Evolutionary conservation across 768 basidiomycete genomes (phyloP).

Genomic region (Trametopsis cervina): DNA sequence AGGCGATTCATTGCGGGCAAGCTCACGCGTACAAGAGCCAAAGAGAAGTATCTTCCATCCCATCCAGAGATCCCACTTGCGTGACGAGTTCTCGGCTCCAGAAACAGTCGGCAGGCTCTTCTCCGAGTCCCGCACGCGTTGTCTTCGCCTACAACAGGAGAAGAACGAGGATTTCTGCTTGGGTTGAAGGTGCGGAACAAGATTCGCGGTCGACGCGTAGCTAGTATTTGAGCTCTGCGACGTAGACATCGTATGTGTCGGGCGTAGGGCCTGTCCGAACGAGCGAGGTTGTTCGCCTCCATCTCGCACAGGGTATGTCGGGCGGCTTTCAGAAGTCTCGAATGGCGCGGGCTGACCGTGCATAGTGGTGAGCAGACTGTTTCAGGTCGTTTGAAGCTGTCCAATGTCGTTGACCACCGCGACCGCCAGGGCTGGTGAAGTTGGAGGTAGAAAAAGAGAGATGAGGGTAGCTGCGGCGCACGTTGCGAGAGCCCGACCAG

Average conservation of each 20-base stretch:
- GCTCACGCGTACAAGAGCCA: slow-evolving; percentile 44
- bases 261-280: slow-evolving; percentile 1
- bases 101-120: slow-evolving; percentile 4
- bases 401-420: neutral
- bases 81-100: neutral
- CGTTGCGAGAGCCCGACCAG: slow-evolving; percentile 6
- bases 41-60: slow-evolving; percentile 51
- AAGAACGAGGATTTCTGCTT: neutral
- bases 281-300: neutral
- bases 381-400: neutral
- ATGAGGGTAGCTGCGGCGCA: neutral
- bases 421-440: slow-evolving; percentile 9
- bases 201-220: slow-evolving; percentile 17
- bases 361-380: slow-evolving; percentile 3
- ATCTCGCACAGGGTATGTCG: no score
- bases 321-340: no score
- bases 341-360: slow-evolving; percentile 2
- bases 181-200: slow-evolving; percentile 12
- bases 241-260: slow-evolving; percentile 8
- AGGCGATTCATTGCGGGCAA: neutral
- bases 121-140: slow-evolving; percentile 11
- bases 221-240: slow-evolving; percentile 17
- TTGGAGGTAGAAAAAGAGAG: slow-evolving; percentile 2
- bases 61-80: slow-evolving; percentile 22
- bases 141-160: slow-evolving; percentile 9